phyloP scores from a whole-genome alignment of 345 rosid species.

The Eucalyptus pauciflora region DNA sequence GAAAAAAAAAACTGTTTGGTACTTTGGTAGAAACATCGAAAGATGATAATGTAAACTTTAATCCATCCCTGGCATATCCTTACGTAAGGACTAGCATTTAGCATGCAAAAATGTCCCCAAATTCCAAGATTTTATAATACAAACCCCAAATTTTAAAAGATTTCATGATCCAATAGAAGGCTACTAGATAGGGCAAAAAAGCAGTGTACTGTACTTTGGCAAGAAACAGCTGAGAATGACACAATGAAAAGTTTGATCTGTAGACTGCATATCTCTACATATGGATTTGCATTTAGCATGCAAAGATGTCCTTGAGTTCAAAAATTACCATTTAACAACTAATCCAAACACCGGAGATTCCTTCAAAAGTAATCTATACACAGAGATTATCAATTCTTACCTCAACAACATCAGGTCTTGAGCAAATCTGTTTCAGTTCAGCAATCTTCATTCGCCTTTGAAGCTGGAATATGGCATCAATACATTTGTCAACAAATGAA shows the following conservation, averaged over 20 bases:
- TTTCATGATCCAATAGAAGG: not conserved
- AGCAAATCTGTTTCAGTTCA: slow-evolving; percentile 79
- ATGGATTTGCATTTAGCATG: not conserved
- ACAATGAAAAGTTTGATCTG: not conserved
- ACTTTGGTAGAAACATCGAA: not conserved
- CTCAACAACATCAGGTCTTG: slow-evolving; percentile 99
- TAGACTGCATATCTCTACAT: not conserved
- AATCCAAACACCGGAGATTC: not conserved
- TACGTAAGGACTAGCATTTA: not conserved
- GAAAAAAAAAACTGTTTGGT: not conserved
- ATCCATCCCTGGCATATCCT: not conserved
- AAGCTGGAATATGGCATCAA: slow-evolving; percentile 35
- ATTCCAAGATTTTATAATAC: not conserved
- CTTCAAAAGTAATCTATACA: not conserved
- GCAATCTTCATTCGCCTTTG: slow-evolving; percentile 92
- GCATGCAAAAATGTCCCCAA: not conserved
- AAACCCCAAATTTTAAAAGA: not conserved
- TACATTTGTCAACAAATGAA: not conserved
- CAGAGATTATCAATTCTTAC: slow-evolving; percentile 15
- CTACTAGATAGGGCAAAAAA: not conserved
- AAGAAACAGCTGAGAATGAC: not conserved
- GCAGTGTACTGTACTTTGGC: not conserved
- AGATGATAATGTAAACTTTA: not conserved
- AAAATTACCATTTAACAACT: not conserved
- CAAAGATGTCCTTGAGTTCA: not conserved